Evolutionary conservation across 495 filamentous ascomycete genomes (phyloP).

Genomic region (Podospora australis): DNA sequence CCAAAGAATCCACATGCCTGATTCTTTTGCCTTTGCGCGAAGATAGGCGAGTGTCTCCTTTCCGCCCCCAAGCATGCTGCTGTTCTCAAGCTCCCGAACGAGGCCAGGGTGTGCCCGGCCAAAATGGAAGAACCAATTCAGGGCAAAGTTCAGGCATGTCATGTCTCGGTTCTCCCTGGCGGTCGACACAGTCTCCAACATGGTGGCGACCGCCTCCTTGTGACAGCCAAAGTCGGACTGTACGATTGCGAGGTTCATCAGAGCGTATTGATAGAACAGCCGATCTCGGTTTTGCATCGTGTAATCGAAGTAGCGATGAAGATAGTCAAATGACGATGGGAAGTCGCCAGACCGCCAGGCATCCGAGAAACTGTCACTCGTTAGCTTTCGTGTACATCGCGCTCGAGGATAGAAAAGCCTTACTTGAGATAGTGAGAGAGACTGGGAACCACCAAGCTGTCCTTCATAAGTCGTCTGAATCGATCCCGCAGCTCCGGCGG

Average conservation of each 20-base stretch:
- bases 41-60: slow-evolving; percentile 78
- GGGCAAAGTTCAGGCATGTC: slow-evolving; percentile 86
- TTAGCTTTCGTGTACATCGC: slow-evolving; percentile 17
- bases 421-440: slow-evolving; percentile 73
- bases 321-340: slow-evolving; percentile 76
- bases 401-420: slow-evolving; percentile 15
- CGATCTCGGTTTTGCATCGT: slow-evolving; percentile 83
- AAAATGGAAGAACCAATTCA: slow-evolving; percentile 98
- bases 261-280: slow-evolving; percentile 87
- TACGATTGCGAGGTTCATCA: slow-evolving; percentile 88
- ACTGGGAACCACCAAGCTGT: slow-evolving; percentile 60
- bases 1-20: slow-evolving; percentile 79
- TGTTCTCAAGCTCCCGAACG: slow-evolving; percentile 61
- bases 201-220: slow-evolving; percentile 81
- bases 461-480: slow-evolving; percentile 59
- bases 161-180: slow-evolving; percentile 89
- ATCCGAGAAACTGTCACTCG: slow-evolving; percentile 65
- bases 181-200: slow-evolving; percentile 86
- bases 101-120: slow-evolving; percentile 74
- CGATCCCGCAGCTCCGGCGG: slow-evolving; percentile 59
- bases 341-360: slow-evolving; percentile 90
- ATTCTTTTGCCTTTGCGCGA: slow-evolving; percentile 81
- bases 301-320: slow-evolving; percentile 96
- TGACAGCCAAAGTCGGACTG: slow-evolving; percentile 95
- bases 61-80: slow-evolving; percentile 68